Percentiles rank a stretch among this genome's conserved stretches.
Evolutionary conservation across 2,329 filamentous ascomycete genomes (phyloP).

Genomic region (Phialophora chinensis): DNA sequence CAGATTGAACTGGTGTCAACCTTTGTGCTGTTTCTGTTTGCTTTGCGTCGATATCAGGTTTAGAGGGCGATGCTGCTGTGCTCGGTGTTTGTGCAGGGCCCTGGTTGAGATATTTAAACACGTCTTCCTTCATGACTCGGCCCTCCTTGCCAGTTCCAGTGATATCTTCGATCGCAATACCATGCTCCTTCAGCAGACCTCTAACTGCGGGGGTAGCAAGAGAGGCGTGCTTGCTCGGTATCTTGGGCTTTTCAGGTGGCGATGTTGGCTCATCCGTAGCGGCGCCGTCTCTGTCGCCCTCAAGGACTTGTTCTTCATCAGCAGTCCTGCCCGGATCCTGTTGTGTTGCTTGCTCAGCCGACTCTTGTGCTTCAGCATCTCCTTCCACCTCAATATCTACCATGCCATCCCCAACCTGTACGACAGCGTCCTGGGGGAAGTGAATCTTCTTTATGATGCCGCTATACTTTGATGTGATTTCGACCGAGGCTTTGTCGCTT

Average conservation of each 20-base stretch:
- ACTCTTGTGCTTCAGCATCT: conserved; percentile 31
- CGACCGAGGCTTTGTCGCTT: conserved; percentile 86
- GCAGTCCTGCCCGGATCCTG: conserved; percentile 45
- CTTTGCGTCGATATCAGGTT: conserved; percentile 49
- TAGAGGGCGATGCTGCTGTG: conserved; percentile 43
- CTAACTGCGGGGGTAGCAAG: conserved; percentile 92
- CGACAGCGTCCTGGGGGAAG: conserved; percentile 95
- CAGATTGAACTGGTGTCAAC: conserved; percentile 78
- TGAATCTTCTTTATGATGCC: conserved; percentile 95
- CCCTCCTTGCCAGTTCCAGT: conserved; percentile 88
- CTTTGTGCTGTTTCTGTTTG: conserved; percentile 72
- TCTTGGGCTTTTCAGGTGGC: conserved; percentile 13
- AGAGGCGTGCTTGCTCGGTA: conserved; percentile 64
- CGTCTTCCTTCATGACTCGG: conserved; percentile 89
- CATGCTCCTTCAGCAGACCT: conserved; percentile 80
- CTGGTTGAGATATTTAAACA: conserved; percentile 72
- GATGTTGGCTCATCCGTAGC: conserved; percentile 51
- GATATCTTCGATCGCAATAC: conserved; percentile 78
- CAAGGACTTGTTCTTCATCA: conserved; percentile 32
- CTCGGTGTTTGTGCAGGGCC: conserved; percentile 47
- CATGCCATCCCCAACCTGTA: conserved; percentile 71
- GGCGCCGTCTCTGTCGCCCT: conserved; percentile 13
- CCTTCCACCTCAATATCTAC: conserved; percentile 40
- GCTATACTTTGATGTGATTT: conserved; percentile 95
- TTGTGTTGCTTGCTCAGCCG: conserved; percentile 62